phyloP scores from a whole-genome alignment of 148 eudicot genomes.

The Cornus controversa region DNA sequence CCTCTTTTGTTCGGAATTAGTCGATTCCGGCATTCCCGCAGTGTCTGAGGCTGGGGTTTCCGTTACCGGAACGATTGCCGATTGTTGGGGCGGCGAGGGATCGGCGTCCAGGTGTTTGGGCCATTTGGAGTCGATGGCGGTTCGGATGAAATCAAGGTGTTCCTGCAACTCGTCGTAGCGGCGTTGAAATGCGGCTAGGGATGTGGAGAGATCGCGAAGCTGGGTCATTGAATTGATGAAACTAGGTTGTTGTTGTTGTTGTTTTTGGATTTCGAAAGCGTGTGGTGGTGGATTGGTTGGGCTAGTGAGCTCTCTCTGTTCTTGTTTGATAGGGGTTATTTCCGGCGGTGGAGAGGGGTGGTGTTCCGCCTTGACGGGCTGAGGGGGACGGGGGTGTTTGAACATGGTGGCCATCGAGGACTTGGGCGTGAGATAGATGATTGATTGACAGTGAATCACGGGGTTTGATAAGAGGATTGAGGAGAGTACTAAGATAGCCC shows the following conservation, averaged over 20 bases:
- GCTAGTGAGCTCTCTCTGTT: background rate
- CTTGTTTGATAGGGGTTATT: slow-evolving; percentile 8
- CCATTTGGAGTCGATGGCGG: slow-evolving; percentile 20
- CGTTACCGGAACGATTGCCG: background rate
- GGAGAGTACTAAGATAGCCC: no score
- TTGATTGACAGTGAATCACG: background rate
- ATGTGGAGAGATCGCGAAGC: slow-evolving; percentile 30
- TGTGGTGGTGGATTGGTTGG: background rate
- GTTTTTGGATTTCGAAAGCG: background rate
- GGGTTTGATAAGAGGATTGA: background rate
- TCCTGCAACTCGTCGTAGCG: slow-evolving; percentile 40
- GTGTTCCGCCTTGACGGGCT: slow-evolving; percentile 3
- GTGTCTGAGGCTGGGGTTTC: background rate
- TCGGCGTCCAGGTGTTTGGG: background rate
- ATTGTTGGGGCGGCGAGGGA: background rate
- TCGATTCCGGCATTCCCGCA: background rate
- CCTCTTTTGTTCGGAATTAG: background rate
- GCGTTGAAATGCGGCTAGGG: slow-evolving; percentile 33
- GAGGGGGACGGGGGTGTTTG: background rate
- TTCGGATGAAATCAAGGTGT: slow-evolving; percentile 35
- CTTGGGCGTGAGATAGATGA: background rate
- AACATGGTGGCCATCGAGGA: background rate
- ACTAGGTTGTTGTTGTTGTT: background rate
- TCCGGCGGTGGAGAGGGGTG: background rate
- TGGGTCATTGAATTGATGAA: slow-evolving; percentile 15